Conservation (phyloP, 2,329 filamentous ascomycete species). For the Macrophomina phaseolina region DNA sequence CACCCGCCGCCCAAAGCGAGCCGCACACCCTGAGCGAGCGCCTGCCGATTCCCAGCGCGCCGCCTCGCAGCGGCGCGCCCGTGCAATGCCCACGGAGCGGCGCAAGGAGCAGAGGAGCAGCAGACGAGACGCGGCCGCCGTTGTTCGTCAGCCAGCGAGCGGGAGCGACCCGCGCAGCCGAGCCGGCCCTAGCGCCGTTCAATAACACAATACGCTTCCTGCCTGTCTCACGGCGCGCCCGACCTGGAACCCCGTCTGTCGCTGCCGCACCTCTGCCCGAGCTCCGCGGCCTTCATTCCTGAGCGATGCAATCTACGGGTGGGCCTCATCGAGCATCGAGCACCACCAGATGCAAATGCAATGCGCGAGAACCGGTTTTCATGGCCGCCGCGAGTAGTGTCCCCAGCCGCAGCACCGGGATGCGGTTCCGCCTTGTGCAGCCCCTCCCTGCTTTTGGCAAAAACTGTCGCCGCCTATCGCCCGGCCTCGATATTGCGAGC, state of each 20-base stretch:
- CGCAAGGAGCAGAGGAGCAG: neutral
- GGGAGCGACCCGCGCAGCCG: slow-evolving; percentile 19
- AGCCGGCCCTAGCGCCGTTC: slow-evolving; percentile 7
- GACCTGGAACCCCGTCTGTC: slow-evolving; percentile 3
- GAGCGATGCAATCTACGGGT: slow-evolving; percentile 24
- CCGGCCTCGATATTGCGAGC: slow-evolving; percentile 8
- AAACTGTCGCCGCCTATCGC: neutral
- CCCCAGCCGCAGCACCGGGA: slow-evolving; percentile 14
- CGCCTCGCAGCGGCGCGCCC: neutral
- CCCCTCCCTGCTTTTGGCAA: slow-evolving; percentile 7
- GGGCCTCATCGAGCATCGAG: slow-evolving; percentile 1
- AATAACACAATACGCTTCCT: neutral
- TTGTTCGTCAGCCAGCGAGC: neutral
- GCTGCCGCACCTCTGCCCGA: slow-evolving; percentile 8
- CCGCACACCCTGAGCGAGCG: neutral
- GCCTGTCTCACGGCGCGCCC: slow-evolving; percentile 8
- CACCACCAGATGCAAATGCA: neutral
- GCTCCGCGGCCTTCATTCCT: slow-evolving; percentile 18
- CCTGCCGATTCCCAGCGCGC: slow-evolving; percentile 3
- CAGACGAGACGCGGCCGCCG: neutral
- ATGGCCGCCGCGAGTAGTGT: slow-evolving; percentile 6
- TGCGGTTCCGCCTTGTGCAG: slow-evolving; percentile 5
- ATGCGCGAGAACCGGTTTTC: slow-evolving; percentile 14
- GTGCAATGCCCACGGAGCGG: neutral
- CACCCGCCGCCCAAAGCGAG: slow-evolving; percentile 8